Base-by-base conservation (phyloP, 1,284 basidiomycete species). In the Omphalotus olearius region DNA sequence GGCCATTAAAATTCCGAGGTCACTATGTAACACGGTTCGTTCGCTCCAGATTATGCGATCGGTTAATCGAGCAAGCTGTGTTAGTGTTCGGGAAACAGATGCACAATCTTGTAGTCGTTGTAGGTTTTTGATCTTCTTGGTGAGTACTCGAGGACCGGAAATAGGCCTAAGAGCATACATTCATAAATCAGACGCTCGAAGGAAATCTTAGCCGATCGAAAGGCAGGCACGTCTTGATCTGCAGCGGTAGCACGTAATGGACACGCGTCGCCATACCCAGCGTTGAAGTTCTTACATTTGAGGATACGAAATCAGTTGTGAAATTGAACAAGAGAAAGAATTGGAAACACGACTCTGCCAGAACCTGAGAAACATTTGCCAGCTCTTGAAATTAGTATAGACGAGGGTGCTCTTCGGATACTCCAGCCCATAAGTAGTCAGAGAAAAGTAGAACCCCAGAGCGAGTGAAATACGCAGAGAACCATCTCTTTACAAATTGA, bases 31-130 rank as follows among this genome's bases (percentile, higher is more conserved):
- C 48, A 50, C 47, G 39, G 38, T 14, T 26, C 28, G n/a, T 28
- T 37, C 9, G 30, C 23, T 28, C 37, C 35, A 45, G 43, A 20
- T 38, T 25, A 25, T 39, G 50, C 43, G 44, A 53, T 53, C 51
- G 51, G 40, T 42, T 54, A 54, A 53, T 54, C 38, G 44, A 40
- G 16, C 37, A 42, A 50, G 48, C 52, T 50, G 45, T 43, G 51
- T 47, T 51, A 47, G 38, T 51, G 40, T 46, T 39, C 25, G 14
- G 45, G 28, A 40, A 42, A 51, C 46, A 39, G 46, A 36, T 51
- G 49, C 49, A 47, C 37, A 47, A 46, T 36, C 18, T 47, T 11
- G 45, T 46, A 17, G 46, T 45, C 47, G 16, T 33, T 43, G 50
- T 40, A 38, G n/a, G 36, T 46, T 30, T 16, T 38, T 30, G 46